Conservation (phyloP, 352 stramenopile genomes). For the Thraustochytrium striatum region DNA sequence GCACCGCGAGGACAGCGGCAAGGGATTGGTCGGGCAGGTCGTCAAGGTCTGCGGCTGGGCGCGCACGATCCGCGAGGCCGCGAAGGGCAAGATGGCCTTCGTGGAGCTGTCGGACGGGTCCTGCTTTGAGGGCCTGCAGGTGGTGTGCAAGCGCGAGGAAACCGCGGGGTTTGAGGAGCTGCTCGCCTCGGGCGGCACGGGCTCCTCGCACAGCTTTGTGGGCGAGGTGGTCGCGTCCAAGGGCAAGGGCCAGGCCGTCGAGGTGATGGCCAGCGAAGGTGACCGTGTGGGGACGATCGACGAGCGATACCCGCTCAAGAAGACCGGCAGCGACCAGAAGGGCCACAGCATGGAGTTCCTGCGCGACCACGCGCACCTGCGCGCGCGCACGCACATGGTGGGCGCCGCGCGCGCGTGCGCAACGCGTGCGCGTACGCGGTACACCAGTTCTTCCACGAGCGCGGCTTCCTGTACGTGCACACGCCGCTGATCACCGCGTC, state of each 20-base stretch:
- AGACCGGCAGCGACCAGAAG: conserved; percentile 46
- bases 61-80: conserved; percentile 79
- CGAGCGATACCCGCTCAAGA: conserved; percentile 79
- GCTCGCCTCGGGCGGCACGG: conserved; percentile 70
- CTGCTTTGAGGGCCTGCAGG: conserved; percentile 75
- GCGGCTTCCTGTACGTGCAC: conserved; percentile 89
- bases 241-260: conserved; percentile 81
- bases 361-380: conserved; percentile 82
- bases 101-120: conserved; percentile 91
- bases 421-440: conserved; percentile 86
- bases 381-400: conserved; percentile 73
- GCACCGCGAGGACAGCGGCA: neutral
- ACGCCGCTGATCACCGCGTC: conserved; percentile 89
- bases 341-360: conserved; percentile 87
- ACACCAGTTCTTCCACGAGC: conserved; percentile 86
- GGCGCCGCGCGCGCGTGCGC: conserved; percentile 80
- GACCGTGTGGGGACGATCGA: conserved; percentile 77
- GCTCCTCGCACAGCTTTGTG: conserved; percentile 60
- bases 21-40: conserved; percentile 75
- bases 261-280: conserved; percentile 79
- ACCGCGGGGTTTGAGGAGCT: conserved; percentile 72
- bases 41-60: conserved; percentile 88
- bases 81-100: conserved; percentile 83
- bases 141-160: conserved; percentile 53
- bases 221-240: conserved; percentile 76